A percentile compares a stretch with the other conserved stretches of the same genome.
phyloP scores from a whole-genome alignment of 169 alveolate species.

The Eimeria necatrix region DNA sequence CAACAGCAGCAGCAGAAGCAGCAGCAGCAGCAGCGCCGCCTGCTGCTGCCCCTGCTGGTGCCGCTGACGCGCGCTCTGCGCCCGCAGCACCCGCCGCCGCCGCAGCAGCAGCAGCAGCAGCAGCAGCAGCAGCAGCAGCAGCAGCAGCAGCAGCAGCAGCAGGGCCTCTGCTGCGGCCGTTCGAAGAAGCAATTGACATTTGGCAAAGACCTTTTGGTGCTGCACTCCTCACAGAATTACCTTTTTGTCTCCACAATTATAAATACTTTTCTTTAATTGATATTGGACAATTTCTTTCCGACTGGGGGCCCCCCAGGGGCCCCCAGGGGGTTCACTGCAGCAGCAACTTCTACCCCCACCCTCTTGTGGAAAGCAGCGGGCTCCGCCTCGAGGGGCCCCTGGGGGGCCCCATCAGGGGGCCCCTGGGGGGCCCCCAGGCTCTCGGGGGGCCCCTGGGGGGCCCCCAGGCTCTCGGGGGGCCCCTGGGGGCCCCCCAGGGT shows the following conservation, averaged over 20 bases:
- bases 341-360: slow-evolving; percentile 13
- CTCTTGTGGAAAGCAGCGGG: slow-evolving; percentile 24
- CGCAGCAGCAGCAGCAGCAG: slow-evolving; percentile 6
- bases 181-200: background rate
- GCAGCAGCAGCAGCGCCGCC: background rate
- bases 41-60: background rate
- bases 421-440: background rate
- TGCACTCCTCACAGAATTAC: slow-evolving; percentile 5
- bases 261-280: slow-evolving; percentile 32
- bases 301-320: slow-evolving; percentile 29
- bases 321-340: slow-evolving; percentile 17
- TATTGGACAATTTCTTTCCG: slow-evolving; percentile 9
- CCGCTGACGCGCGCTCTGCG: background rate
- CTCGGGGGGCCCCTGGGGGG: too few species aligned
- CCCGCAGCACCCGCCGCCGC: background rate
- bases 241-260: background rate
- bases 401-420: background rate
- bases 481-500: too few species aligned
- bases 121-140: background rate
- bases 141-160: background rate
- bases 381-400: slow-evolving; percentile 3
- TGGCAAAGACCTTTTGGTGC: slow-evolving; percentile 18
- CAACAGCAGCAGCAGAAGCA: background rate
- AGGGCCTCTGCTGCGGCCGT: slow-evolving; percentile 8
- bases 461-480: too few species aligned